A percentile compares a stretch with the other conserved stretches of the same genome.
Conservation (phyloP, 2,329 filamentous ascomycete genomes). For the Sclerotinia nivalis region DNA sequence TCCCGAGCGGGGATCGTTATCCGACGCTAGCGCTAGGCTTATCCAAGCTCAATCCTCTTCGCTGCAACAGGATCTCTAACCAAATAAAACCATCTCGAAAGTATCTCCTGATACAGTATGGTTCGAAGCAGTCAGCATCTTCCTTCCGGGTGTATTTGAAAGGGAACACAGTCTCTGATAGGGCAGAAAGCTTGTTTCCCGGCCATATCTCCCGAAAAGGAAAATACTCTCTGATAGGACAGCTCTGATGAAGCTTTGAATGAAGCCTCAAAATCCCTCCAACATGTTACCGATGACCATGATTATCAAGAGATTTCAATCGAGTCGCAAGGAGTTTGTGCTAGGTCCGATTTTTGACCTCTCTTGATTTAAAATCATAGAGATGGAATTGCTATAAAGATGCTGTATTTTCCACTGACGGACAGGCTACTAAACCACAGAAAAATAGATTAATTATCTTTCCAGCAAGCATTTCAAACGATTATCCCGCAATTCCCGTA, state of each 20-base stretch:
- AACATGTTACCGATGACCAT: neutral
- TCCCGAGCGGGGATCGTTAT: neutral
- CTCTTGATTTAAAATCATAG: neutral
- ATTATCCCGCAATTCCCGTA: neutral
- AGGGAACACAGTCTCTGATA: neutral
- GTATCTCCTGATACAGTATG: neutral
- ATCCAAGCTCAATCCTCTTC: neutral
- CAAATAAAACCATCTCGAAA: neutral
- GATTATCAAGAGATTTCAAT: neutral
- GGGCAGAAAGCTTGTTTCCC: neutral
- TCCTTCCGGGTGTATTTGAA: neutral
- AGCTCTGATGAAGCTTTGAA: neutral
- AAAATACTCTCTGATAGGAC: neutral
- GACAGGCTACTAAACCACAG: neutral
- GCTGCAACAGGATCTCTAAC: neutral
- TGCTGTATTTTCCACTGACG: neutral
- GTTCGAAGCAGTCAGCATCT: neutral
- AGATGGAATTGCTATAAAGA: neutral
- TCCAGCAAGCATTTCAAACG: neutral
- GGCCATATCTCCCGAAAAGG: neutral
- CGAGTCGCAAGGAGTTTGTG: neutral
- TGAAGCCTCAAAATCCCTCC: neutral
- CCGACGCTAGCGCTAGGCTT: neutral
- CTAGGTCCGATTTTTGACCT: neutral
- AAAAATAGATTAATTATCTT: neutral